Evolutionary conservation across 2,329 filamentous ascomycete species (phyloP), one percentile per base, ranked within the genome.

Genomic region (Penicillium crustosum): DNA sequence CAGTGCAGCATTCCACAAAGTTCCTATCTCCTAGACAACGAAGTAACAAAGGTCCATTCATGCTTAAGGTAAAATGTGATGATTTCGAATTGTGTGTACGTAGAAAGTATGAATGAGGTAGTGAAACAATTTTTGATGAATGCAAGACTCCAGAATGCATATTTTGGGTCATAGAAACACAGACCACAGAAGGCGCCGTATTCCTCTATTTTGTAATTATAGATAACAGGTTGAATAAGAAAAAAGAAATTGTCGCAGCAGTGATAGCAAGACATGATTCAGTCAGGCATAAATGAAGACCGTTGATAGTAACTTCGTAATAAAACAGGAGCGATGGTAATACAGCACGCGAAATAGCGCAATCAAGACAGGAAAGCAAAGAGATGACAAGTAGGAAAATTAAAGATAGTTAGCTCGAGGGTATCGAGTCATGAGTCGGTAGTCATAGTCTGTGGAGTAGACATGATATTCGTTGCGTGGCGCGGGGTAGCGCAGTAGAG

Each of bases 391-490:
- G 7, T 41, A 57, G 21, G 49, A 48, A 57, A 53, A 53, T 57
- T 57, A 57, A 53, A 42, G 55, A 57, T 57, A 57, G 55, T 47
- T 25, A 47, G 49, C 55, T 48, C 55, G 49, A 57, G 43, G 55
- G 49, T 43, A 48, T 57, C 55, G 55, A 57, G 55, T 57, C 55
- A 33, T 53, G 4, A 57, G 49, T 57, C 49, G 36, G 50, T 48
- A 53, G 27, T 53, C 49, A 23, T 53, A 36, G 55, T 36, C 55
- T 6, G 12, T 19, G 47, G 23, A 53, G 36, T 36, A 57, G 49
- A 43, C 35, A 31, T 55, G 27, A 23, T 36, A 4, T 45, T 57
- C 36, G 36, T 48, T 53, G 48, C 42, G 39, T 53, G 49, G 43
- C 49, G 49, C 35, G 21, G 33, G 19, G 19, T 49, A 29, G 49